A percentile compares a stretch with the other conserved stretches of the same genome.
phyloP scores from a whole-genome alignment of 495 filamentous ascomycete genomes.

The Lasiosphaeria miniovina region DNA sequence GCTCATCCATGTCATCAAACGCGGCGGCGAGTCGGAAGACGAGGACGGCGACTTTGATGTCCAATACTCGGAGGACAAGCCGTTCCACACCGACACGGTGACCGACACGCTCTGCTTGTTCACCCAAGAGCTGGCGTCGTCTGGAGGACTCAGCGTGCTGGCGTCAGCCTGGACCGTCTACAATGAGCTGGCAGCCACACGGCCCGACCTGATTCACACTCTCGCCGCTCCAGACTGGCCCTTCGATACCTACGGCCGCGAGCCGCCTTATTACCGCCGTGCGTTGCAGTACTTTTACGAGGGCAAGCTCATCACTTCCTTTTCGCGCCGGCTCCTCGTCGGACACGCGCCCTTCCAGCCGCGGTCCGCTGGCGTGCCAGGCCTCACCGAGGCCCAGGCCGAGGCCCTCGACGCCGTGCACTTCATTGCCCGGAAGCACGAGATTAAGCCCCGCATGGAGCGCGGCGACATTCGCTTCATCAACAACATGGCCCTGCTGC shows the following conservation, averaged over 20 bases:
- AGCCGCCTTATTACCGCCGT: slow-evolving; percentile 35
- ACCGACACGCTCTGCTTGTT: slow-evolving; percentile 59
- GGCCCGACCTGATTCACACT: slow-evolving; percentile 54
- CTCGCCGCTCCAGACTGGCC: slow-evolving; percentile 41
- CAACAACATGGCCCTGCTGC: slow-evolving; percentile 42
- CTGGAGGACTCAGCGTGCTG: slow-evolving; percentile 49
- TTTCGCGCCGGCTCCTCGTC: slow-evolving; percentile 50
- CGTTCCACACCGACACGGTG: slow-evolving; percentile 61
- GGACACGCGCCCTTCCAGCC: slow-evolving; percentile 43
- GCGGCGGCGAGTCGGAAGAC: slow-evolving; percentile 14
- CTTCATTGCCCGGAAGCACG: slow-evolving; percentile 50
- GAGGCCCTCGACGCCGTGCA: slow-evolving; percentile 45
- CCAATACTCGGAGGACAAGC: slow-evolving; percentile 24
- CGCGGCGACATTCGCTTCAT: slow-evolving; percentile 65
- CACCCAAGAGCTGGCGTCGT: slow-evolving; percentile 39
- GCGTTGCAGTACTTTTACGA: slow-evolving; percentile 45
- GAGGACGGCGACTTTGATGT: slow-evolving; percentile 14
- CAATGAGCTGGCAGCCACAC: slow-evolving; percentile 53
- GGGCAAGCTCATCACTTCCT: slow-evolving; percentile 37
- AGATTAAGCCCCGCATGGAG: slow-evolving; percentile 44
- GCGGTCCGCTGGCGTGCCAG: slow-evolving; percentile 46
- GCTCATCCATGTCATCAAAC: slow-evolving; percentile 29
- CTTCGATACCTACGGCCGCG: slow-evolving; percentile 40
- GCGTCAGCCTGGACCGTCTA: slow-evolving; percentile 51
- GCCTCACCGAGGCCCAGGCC: slow-evolving; percentile 49